phyloP scores from a whole-genome alignment of 495 filamentous ascomycete genomes.

The Tuber indicum region DNA sequence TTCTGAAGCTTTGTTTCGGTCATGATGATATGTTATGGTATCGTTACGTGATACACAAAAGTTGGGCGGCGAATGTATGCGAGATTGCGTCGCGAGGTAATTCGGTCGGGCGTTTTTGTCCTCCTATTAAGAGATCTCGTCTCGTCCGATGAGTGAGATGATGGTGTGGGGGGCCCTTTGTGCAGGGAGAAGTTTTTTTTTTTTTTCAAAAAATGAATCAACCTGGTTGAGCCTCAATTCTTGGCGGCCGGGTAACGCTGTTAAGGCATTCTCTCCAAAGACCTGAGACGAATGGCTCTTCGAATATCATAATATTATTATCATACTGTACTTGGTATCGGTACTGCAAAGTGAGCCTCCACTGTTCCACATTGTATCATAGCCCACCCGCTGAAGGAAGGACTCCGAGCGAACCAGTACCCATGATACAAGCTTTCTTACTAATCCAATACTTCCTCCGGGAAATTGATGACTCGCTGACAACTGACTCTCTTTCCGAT shows the following conservation, averaged over 20 bases:
- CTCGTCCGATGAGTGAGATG: background rate
- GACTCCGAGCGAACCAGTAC: background rate
- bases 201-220: slow-evolving; percentile 10
- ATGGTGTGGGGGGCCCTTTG: background rate
- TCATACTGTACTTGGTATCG: too few relatives aligned
- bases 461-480: background rate
- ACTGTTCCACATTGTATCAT: background rate
- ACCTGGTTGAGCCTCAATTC: slow-evolving; percentile 19
- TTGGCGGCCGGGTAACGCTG: slow-evolving; percentile 25
- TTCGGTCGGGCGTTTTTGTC: background rate
- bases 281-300: background rate
- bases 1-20: slow-evolving; percentile 29
- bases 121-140: background rate
- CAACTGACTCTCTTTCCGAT: background rate
- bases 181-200: background rate
- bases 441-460: background rate
- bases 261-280: background rate
- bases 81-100: background rate
- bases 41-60: background rate
- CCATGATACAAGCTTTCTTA: background rate
- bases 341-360: background rate
- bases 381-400: background rate
- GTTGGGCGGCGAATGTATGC: background rate
- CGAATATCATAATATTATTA: background rate
- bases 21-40: slow-evolving; percentile 13